phyloP scores from a whole-genome alignment of 2,329 filamentous ascomycete species.

The Clarireedia paspali region DNA sequence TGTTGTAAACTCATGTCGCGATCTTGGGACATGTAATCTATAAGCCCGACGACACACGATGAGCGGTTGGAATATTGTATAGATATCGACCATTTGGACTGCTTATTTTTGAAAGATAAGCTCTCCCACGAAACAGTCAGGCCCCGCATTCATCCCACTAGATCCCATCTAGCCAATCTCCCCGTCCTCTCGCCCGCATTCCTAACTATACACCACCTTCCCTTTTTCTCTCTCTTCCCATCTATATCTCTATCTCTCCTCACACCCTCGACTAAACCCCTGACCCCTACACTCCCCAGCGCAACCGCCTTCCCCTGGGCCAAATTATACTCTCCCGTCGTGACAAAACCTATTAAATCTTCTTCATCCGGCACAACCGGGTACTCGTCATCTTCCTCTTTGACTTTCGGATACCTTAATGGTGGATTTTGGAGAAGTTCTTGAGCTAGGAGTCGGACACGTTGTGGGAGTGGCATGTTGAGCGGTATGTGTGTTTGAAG shows the following conservation, averaged over 20 bases:
- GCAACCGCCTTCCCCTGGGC: conserved; percentile 67
- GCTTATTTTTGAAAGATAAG: too few relatives aligned
- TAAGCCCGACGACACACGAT: too few relatives aligned
- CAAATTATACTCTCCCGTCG: conserved; percentile 76
- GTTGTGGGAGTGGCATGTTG: conserved; percentile 26
- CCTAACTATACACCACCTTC: conserved; percentile 67
- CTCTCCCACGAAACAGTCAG: not conserved
- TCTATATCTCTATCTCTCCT: conserved; percentile 8
- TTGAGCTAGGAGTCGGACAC: conserved; percentile 36
- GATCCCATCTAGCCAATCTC: conserved; percentile 72
- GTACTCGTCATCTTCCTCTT: conserved; percentile 36
- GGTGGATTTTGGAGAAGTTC: conserved; percentile 40
- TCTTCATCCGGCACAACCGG: conserved; percentile 63
- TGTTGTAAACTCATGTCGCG: too few relatives aligned
- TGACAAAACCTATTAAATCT: conserved; percentile 86
- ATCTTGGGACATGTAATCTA: too few relatives aligned
- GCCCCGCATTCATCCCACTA: conserved; percentile 8
- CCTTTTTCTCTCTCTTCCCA: conserved; percentile 30
- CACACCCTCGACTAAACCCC: conserved; percentile 43
- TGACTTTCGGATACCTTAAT: conserved; percentile 31
- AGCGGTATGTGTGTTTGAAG: conserved; percentile 21
- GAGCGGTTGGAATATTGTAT: too few relatives aligned
- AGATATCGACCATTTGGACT: too few relatives aligned
- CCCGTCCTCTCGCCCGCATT: conserved; percentile 73
- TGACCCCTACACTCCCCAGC: conserved; percentile 61